Evolutionary conservation across 495 filamentous ascomycete species (phyloP).

Genomic region (Penicillium robsamsonii): DNA sequence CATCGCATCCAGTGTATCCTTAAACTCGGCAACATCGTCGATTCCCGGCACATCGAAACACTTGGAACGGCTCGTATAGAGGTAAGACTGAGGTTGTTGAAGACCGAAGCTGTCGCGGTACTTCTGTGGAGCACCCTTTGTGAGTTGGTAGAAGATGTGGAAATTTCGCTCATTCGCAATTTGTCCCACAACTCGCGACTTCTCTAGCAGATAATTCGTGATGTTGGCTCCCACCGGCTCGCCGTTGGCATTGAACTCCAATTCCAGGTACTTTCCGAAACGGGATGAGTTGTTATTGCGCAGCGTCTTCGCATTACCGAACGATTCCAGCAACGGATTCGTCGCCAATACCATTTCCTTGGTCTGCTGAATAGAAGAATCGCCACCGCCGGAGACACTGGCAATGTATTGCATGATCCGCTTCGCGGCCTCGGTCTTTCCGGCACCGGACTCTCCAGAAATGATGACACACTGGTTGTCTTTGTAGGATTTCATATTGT

Average conservation of each 20-base stretch:
- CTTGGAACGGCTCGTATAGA: conserved; percentile 92
- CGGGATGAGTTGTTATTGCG: conserved; percentile 98
- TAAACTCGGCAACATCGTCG: conserved; percentile 86
- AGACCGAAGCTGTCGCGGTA: conserved; percentile 85
- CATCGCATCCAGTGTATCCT: conserved; percentile 93
- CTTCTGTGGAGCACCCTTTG: conserved; percentile 84
- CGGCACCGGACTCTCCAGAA: conserved; percentile 95
- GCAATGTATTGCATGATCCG: conserved; percentile 99
- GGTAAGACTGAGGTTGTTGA: conserved; percentile 87
- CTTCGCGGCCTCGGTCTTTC: conserved; percentile 99
- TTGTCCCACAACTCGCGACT: conserved; percentile 92
- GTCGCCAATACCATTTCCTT: conserved; percentile 99
- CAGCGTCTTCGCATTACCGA: conserved; percentile 96
- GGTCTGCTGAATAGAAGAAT: conserved; percentile 92
- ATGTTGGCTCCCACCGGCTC: conserved; percentile 97
- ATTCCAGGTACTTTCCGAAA: conserved; percentile 96
- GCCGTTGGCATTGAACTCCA: conserved; percentile 92
- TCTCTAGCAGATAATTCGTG: conserved; percentile 96
- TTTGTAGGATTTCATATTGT: conserved; percentile 99
- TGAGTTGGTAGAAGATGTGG: conserved; percentile 99
- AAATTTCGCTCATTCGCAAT: conserved; percentile 96
- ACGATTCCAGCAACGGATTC: conserved; percentile 94
- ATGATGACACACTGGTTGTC: conserved; percentile 99
- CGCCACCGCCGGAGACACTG: conserved; percentile 83
- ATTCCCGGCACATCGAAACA: conserved; percentile 92